A percentile compares a stretch with the other conserved stretches of the same genome.
Evolutionary conservation across 345 rosid genomes (phyloP).

Genomic region (Linum lewisii): DNA sequence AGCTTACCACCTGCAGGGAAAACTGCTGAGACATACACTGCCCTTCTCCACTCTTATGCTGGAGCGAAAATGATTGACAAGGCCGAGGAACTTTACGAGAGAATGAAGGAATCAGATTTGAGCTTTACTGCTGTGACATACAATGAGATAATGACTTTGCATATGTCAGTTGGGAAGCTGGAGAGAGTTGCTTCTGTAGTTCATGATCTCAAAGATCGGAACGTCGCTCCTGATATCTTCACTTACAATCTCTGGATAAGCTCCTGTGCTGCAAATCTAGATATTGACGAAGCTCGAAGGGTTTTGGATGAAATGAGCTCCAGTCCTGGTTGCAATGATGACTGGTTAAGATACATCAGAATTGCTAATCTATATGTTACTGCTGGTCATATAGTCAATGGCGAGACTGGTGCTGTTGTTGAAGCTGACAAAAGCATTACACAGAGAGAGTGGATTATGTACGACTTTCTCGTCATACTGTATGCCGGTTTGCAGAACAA

Average conservation of each 20-base stretch:
- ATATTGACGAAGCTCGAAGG: conserved; percentile 43
- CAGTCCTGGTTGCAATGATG: conserved; percentile 35
- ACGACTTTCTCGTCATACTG: conserved; percentile 74
- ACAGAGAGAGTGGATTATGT: conserved; percentile 84
- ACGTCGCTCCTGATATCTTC: conserved; percentile 65
- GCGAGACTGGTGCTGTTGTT: conserved; percentile 35
- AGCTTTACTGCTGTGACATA: conserved; percentile 50
- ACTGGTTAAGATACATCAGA: conserved; percentile 49
- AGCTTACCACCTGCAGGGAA: conserved; percentile 39
- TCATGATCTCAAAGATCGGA: conserved; percentile 41
- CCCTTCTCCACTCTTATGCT: conserved; percentile 85
- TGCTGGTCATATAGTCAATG: conserved; percentile 39
- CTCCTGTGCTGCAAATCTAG: conserved; percentile 63
- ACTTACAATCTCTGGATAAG: conserved; percentile 86
- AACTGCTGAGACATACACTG: conserved; percentile 74
- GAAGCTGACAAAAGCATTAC: conserved; percentile 54
- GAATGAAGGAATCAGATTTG: conserved; percentile 40
- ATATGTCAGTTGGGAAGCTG: conserved; percentile 76
- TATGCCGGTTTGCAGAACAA: conserved; percentile 68
- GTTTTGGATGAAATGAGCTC: conserved; percentile 64
- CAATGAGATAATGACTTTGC: conserved; percentile 94
- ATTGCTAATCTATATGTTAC: conserved; percentile 43
- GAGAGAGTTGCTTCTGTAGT: conserved; percentile 62
- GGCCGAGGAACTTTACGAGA: conserved; percentile 57
- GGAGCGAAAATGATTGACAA: conserved; percentile 43